Percentiles rank a stretch among this genome's conserved stretches.
phyloP scores from a whole-genome alignment of 768 basidiomycete species.

The Podaxis sp. region DNA sequence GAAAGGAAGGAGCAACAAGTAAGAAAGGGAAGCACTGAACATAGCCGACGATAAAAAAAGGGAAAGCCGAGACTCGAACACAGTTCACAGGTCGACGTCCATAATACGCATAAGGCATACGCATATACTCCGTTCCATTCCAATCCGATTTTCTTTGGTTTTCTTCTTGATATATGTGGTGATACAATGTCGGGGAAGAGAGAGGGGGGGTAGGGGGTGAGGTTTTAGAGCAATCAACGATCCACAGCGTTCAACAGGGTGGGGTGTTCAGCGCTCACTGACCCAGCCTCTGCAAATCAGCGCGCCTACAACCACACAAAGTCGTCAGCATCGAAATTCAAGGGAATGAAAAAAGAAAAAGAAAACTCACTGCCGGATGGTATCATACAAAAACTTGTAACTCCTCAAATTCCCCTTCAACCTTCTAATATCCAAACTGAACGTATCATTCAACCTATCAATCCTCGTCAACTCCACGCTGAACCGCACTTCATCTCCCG shows the following conservation, averaged over 20 bases:
- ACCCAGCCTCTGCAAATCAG: constrained; percentile 38
- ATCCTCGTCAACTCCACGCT: constrained; percentile 91
- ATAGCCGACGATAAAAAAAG: neutral
- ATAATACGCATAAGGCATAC: neutral
- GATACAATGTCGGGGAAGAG: neutral
- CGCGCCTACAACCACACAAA: constrained; percentile 35
- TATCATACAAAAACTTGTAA: constrained; percentile 91
- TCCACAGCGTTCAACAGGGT: neutral
- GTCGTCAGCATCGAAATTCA: constrained; percentile 1
- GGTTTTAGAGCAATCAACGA: neutral
- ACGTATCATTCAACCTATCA: constrained; percentile 87
- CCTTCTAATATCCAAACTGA: constrained; percentile 88
- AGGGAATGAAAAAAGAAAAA: constrained; percentile 12
- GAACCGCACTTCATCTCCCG: constrained; percentile 95
- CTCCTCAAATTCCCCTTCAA: constrained; percentile 91
- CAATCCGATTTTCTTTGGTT: neutral
- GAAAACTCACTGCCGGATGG: constrained; percentile 73
- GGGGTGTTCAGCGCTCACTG: constrained; percentile 4
- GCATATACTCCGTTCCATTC: neutral
- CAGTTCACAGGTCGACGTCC: neutral
- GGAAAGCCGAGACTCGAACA: neutral
- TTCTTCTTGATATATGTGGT: constrained; percentile 1
- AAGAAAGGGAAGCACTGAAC: neutral
- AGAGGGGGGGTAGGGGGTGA: neutral
- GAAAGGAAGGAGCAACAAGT: neutral